phyloP scores from a whole-genome alignment of 306 rosid species.

The Corylus heterophylla region DNA sequence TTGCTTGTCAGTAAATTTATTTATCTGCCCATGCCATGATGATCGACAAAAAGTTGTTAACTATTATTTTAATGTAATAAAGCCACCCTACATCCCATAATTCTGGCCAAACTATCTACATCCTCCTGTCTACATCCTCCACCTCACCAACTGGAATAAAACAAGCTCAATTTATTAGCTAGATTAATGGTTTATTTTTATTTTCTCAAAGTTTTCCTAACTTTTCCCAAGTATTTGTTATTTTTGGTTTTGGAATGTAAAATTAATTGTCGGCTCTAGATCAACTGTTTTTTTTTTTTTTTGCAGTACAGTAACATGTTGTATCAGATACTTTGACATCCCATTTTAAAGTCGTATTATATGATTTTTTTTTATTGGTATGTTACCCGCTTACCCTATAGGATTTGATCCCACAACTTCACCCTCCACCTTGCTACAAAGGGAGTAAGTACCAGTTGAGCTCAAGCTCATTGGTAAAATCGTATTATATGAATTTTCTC shows the following conservation, averaged over 20 bases:
- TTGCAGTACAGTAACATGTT: not conserved
- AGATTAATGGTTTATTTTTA: not conserved
- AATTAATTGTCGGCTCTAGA: not conserved
- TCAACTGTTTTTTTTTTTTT: not conserved
- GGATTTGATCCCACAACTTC: no score
- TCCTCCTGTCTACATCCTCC: no score
- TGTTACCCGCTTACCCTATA: no score
- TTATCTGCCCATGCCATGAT: slow-evolving; percentile 5
- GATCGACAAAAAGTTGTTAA: not conserved
- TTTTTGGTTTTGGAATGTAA: not conserved
- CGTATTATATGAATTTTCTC: not conserved
- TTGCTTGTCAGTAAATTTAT: not conserved
- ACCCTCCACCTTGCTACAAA: no score
- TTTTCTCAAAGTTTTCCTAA: not conserved
- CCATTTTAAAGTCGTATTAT: not conserved
- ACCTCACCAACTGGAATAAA: no score
- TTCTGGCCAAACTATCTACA: no score
- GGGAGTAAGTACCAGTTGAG: no score
- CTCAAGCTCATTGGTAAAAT: no score
- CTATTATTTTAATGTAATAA: not conserved
- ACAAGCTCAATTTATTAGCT: not conserved
- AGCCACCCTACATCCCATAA: no score
- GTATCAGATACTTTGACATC: not conserved
- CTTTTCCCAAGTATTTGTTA: not conserved
- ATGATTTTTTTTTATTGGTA: not conserved